Percentiles rank a stretch among this genome's conserved stretches.
phyloP scores from a whole-genome alignment of 768 basidiomycete genomes.

The Piloderma croceum region DNA sequence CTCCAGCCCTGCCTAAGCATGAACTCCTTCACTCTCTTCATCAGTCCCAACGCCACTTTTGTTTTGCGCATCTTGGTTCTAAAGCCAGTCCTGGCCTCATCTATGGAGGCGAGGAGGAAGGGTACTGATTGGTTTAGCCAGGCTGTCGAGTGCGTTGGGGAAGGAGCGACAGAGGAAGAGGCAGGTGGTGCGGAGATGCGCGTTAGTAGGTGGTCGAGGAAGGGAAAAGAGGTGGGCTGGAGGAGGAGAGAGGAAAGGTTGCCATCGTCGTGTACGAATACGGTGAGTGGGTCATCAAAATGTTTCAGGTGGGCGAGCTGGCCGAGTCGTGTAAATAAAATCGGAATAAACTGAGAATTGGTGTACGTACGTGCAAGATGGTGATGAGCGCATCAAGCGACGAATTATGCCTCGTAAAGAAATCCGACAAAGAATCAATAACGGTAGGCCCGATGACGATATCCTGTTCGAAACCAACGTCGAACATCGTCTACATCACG shows the following conservation, averaged over 20 bases:
- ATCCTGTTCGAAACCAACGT: conserved; percentile 51
- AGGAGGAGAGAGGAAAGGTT: conserved; percentile 17
- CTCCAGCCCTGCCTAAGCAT: conserved; percentile 41
- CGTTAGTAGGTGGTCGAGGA: conserved; percentile 33
- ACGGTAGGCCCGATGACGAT: conserved; percentile 55
- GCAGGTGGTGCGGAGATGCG: conserved; percentile 32
- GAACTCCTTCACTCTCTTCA: conserved; percentile 39
- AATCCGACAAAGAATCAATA: conserved; percentile 53
- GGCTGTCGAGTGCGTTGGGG: conserved; percentile 11
- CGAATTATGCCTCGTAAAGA: conserved; percentile 48
- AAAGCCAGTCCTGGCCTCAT: conserved; percentile 34
- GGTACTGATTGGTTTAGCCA: conserved; percentile 25
- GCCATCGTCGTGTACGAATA: conserved; percentile 34
- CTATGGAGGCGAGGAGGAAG: conserved; percentile 29
- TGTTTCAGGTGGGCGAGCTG: conserved; percentile 68
- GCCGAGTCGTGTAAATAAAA: conserved; percentile 2
- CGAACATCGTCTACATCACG: conserved; percentile 55
- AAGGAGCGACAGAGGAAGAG: conserved; percentile 8
- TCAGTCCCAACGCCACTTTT: conserved; percentile 44
- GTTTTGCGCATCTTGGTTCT: conserved; percentile 26
- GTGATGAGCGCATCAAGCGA: conserved; percentile 55
- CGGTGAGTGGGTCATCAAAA: conserved; percentile 55
- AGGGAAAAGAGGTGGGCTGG: conserved; percentile 14
- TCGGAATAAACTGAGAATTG: background rate
- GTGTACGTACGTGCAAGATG: conserved; percentile 50